Evolutionary conservation across 345 rosid genomes (phyloP), one percentile per base, ranked within the genome.

Genomic region (Linum usitatissimum): DNA sequence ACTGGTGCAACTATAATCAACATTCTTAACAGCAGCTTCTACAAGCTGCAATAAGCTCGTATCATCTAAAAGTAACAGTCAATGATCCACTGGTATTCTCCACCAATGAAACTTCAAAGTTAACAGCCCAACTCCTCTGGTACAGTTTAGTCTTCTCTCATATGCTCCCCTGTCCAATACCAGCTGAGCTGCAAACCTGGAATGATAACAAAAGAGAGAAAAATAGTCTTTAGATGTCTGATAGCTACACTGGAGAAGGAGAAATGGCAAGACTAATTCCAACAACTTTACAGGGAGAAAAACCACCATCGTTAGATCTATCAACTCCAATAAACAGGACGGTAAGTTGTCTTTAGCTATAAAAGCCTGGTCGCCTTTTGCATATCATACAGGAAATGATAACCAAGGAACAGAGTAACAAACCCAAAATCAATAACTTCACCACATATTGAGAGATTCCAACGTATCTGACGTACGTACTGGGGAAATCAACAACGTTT

Each of bases 11-110:
- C 71, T 73, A 58, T 71, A 67, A 72, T 75, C 83, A 88, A 80
- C 98, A 91, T 91, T 76, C 85, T 87, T 74, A 57, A 40, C 69
- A 66, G 88, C 88, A 87, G 90, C 90, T 84, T 77, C 82, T 81
- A 79, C 61, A 79, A 87, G 90, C 90, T 84, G 90, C 89, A 65
- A 77, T 75, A 69, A 70, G 71, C 77, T 55, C 53, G 66, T 75
- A 71, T 74, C 89, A 80, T 87, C 83, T 71, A 81, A 66, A 64
- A 64, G 49, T 30, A 59, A 76, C 59, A 72, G 34, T 66, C 57
- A 53, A 51, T 6, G 57, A 56, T 19, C 74, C 59, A 51, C 38
- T 21, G 61, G 40, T 57, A 53, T 18, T 62, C 57, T 66, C 45
- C 57, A 39, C 38, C 19, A 73, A 54, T 57, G 13, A 51, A 40